These are phyloP conservation scores for Suillus bovinus DNA, from an alignment of 768 basidiomycete species.

Conservation along the genomic window DNA sequence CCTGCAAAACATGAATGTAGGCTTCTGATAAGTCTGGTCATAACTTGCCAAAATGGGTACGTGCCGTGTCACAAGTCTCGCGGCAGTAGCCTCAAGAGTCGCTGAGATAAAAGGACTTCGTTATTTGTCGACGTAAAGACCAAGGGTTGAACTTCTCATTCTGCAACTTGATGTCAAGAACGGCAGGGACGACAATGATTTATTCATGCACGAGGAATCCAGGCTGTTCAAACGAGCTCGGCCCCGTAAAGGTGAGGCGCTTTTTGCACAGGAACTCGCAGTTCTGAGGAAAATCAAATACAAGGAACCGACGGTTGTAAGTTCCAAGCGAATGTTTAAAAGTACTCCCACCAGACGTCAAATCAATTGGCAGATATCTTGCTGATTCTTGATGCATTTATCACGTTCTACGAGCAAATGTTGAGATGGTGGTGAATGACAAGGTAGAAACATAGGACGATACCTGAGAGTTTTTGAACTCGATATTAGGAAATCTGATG, in stretches of 20 bases:
- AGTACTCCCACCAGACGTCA: conserved; percentile 92
- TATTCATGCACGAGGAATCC: conserved; percentile 95
- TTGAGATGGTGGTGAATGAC: background rate
- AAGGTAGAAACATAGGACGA: too few species aligned
- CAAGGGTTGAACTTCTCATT: conserved; percentile 93
- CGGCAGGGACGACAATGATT: conserved; percentile 93
- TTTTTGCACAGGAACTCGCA: conserved; percentile 99
- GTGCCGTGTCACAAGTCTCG: conserved; percentile 85
- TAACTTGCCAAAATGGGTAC: conserved; percentile 81
- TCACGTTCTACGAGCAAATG: conserved; percentile 72
- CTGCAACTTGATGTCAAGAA: conserved; percentile 94
- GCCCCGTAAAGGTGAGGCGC: conserved; percentile 82
- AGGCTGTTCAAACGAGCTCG: conserved; percentile 85
- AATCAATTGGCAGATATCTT: conserved; percentile 89
- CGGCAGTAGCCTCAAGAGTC: conserved; percentile 90
- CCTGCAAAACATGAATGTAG: conserved; percentile 93
- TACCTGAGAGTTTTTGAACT: conserved; percentile 70
- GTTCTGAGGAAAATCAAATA: conserved; percentile 51
- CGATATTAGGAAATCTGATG: background rate
- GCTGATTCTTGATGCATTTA: conserved; percentile 97
- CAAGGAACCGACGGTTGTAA: background rate
- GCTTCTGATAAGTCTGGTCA: conserved; percentile 83
- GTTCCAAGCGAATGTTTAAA: conserved; percentile 94
- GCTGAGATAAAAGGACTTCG: conserved; percentile 40
- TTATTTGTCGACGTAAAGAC: conserved; percentile 16